Conservation (phyloP, 805 yeast species). For the Yarrowia keelungensis region DNA sequence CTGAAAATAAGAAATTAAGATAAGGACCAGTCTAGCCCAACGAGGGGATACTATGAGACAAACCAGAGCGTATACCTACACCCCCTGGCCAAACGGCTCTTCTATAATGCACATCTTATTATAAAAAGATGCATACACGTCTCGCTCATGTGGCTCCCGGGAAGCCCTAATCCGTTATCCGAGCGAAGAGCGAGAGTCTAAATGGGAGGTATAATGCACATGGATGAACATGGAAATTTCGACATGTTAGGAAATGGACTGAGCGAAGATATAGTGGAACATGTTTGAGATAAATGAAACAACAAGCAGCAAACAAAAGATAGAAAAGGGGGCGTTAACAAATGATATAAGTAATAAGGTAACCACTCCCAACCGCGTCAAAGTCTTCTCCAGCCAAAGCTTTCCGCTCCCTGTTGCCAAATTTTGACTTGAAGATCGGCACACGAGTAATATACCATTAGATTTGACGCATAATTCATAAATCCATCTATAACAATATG, state of each 20-base stretch:
- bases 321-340: too few species aligned
- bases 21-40: too few species aligned
- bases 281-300: too few species aligned
- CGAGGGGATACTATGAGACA: background rate
- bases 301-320: too few species aligned
- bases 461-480: background rate
- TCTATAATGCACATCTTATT: background rate
- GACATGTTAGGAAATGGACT: too few species aligned
- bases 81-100: background rate
- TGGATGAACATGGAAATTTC: too few species aligned
- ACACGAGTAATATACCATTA: background rate
- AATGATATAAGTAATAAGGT: too few species aligned
- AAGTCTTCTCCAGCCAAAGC: too few species aligned
- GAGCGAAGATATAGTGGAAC: too few species aligned
- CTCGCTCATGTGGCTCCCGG: background rate
- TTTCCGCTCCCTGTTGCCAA: too few species aligned
- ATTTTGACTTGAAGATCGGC: background rate
- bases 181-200: background rate
- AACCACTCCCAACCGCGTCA: too few species aligned
- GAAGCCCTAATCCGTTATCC: background rate
- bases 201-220: background rate
- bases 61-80: background rate
- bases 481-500: background rate
- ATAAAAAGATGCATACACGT: background rate
- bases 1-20: background rate